These are phyloP conservation scores for Colletotrichum sp. DNA, from an alignment of 2,329 filamentous ascomycete species.

Conservation along the genomic window DNA sequence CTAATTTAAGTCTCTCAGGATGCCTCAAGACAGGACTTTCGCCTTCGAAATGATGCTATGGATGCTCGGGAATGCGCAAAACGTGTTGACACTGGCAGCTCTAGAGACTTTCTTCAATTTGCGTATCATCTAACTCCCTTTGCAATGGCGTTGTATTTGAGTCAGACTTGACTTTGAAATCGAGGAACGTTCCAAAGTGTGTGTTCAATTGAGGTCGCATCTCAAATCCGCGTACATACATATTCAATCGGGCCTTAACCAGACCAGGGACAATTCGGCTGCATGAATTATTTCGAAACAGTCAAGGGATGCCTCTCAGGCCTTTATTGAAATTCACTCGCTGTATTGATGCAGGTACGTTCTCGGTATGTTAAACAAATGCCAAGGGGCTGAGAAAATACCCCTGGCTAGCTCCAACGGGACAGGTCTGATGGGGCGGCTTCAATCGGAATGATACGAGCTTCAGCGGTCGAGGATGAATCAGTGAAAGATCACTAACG, in stretches of 20 bases:
- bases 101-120: not conserved
- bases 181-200: not conserved
- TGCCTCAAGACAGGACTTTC: not conserved
- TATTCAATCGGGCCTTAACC: not conserved
- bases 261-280: not conserved
- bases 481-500: not conserved
- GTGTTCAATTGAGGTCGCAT: not conserved
- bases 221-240: not conserved
- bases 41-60: not conserved
- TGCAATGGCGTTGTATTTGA: not conserved
- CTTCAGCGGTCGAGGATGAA: not conserved
- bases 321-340: not conserved
- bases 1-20: not conserved
- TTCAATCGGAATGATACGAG: not conserved
- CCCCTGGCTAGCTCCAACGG: not conserved
- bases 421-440: not conserved
- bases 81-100: no score
- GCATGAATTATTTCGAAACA: not conserved
- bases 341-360: not conserved
- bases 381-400: not conserved
- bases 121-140: not conserved
- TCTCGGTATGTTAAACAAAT: not conserved
- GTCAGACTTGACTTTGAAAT: not conserved
- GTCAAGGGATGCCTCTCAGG: not conserved
- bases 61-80: no score